A percentile compares a stretch with the other conserved stretches of the same genome.
Conservation (phyloP, 345 rosid genomes). For the Rhodomyrtus tomentosa region DNA sequence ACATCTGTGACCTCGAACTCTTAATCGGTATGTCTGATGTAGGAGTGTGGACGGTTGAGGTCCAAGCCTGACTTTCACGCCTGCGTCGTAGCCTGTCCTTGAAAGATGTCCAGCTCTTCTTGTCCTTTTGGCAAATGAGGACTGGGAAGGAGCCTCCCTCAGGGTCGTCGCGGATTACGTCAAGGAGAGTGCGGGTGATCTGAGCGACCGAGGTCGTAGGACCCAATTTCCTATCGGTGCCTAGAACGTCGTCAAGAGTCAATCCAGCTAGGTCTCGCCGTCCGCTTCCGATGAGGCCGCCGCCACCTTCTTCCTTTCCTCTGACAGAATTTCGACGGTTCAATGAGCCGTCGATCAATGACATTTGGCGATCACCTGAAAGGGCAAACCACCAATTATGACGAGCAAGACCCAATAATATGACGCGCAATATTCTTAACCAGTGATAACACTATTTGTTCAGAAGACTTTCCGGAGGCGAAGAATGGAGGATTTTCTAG, state of each 20-base stretch:
- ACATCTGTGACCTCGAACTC: background rate
- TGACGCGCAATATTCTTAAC: background rate
- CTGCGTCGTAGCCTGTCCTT: conserved; percentile 65
- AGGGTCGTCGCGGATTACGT: conserved; percentile 53
- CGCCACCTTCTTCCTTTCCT: background rate
- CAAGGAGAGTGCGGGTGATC: conserved; percentile 35
- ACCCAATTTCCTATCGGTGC: conserved; percentile 10
- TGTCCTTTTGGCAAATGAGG: conserved; percentile 29
- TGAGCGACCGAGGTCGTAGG: conserved; percentile 8
- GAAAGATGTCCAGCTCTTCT: conserved; percentile 65
- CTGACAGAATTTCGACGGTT: background rate
- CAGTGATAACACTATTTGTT: background rate
- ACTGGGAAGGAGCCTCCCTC: background rate
- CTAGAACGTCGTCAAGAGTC: conserved; percentile 22
- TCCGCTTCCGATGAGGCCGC: background rate
- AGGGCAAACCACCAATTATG: background rate
- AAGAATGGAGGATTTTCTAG: background rate
- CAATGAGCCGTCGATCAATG: conserved; percentile 18
- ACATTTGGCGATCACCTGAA: conserved; percentile 28
- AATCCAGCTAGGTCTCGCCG: conserved; percentile 19
- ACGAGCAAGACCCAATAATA: background rate
- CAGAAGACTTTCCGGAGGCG: background rate
- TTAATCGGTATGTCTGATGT: conserved; percentile 43
- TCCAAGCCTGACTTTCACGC: conserved; percentile 69
- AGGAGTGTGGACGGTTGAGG: conserved; percentile 46